Conservation (phyloP, 129 eudicot species). For the Artemisia argyi region DNA sequence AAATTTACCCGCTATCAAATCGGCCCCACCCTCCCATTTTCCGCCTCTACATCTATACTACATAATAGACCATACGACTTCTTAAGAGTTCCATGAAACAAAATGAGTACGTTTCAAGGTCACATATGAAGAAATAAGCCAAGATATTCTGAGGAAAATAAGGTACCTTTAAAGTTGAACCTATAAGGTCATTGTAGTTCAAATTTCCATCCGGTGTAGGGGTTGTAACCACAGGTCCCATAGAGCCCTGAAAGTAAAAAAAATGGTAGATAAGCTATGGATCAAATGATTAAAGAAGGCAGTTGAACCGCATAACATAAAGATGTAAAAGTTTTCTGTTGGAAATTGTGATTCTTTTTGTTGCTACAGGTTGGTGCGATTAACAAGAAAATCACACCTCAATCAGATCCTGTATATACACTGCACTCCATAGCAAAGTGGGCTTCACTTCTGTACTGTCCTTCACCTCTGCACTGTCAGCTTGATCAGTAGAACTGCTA, state of each 20-base stretch:
- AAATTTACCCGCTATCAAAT: no score
- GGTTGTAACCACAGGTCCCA: conserved; percentile 47
- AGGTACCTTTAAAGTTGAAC: conserved; percentile 60
- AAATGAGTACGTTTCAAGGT: neutral
- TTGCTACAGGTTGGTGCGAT: neutral
- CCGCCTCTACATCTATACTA: no score
- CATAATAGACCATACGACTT: no score
- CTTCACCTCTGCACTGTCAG: conserved; percentile 36
- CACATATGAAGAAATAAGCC: neutral
- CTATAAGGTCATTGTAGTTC: conserved; percentile 56
- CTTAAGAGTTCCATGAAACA: neutral
- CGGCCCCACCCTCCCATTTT: no score
- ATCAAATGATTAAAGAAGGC: conserved; percentile 1
- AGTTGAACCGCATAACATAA: conserved; percentile 10
- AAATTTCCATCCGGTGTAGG: conserved; percentile 80
- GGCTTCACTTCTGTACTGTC: conserved; percentile 50
- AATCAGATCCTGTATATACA: conserved; percentile 67
- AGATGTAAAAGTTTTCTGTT: neutral
- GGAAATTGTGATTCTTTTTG: neutral
- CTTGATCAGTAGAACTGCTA: conserved; percentile 25
- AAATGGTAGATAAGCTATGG: neutral
- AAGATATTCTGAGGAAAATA: neutral
- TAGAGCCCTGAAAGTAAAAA: conserved; percentile 43
- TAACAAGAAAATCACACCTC: conserved; percentile 40
- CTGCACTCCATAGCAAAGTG: conserved; percentile 71